Evolutionary conservation across 345 rosid species (phyloP).

Genomic region (Eucalyptus sideroxylon): DNA sequence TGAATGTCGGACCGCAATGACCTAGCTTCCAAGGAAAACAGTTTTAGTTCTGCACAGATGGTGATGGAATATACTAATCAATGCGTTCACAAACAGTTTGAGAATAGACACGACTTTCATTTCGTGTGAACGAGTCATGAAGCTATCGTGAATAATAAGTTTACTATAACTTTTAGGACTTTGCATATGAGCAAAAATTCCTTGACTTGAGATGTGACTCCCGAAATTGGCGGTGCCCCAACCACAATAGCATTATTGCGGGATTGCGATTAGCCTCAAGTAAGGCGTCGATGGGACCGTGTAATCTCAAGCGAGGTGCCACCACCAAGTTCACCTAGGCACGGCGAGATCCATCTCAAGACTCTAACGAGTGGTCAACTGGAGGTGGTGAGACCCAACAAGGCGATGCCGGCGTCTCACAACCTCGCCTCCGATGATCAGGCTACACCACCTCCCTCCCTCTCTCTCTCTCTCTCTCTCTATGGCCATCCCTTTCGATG

Average conservation of each 20-base stretch:
- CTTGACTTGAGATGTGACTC: background rate
- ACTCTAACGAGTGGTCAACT: background rate
- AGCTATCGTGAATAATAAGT: background rate
- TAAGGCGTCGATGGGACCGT: background rate
- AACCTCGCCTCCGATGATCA: background rate
- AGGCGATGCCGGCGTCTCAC: background rate
- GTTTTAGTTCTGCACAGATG: background rate
- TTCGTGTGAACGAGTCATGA: too few relatives aligned
- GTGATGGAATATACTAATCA: background rate
- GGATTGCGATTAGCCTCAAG: background rate
- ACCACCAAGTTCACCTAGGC: background rate
- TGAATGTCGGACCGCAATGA: background rate
- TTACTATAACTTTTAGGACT: background rate
- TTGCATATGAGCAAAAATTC: background rate
- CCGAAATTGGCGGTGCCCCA: fast-evolving
- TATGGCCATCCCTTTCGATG: background rate
- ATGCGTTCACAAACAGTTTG: background rate
- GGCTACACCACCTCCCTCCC: background rate
- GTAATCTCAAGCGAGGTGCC: background rate
- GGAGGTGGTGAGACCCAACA: background rate
- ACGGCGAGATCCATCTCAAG: background rate
- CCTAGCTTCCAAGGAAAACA: background rate
- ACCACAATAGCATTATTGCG: background rate
- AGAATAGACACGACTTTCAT: background rate
- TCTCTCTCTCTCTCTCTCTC: background rate